A percentile compares a stretch with the other conserved stretches of the same genome.
Evolutionary conservation across 2,329 filamentous ascomycete genomes (phyloP).

Genomic region (Trichoderma sp.): DNA sequence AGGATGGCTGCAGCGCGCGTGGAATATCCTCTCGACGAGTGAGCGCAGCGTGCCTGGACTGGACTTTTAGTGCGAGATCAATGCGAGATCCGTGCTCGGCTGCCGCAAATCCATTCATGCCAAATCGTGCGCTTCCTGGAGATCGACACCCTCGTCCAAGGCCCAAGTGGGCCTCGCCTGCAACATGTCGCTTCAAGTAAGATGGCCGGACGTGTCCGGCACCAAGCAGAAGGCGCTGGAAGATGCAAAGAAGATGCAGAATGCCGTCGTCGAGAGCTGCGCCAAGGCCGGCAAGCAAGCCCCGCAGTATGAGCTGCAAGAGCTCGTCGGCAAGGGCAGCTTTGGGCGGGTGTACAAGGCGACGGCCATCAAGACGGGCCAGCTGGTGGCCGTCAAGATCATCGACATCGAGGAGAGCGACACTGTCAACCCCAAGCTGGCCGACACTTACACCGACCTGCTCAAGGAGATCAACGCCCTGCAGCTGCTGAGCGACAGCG

Average conservation of each 20-base stretch:
- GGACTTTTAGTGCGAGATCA: not conserved
- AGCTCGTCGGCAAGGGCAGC: constrained; percentile 75
- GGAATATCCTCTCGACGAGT: constrained; percentile 2
- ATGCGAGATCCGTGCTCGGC: not conserved
- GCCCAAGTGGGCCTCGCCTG: constrained; percentile 22
- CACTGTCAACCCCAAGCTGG: constrained; percentile 64
- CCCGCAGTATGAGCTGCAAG: constrained; percentile 69
- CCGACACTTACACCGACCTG: constrained; percentile 70
- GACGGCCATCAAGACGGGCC: constrained; percentile 48
- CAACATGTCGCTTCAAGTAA: constrained; percentile 49
- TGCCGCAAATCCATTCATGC: not conserved
- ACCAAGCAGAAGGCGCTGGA: constrained; percentile 65
- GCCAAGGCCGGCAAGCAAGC: constrained; percentile 61
- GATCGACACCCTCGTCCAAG: constrained; percentile 7
- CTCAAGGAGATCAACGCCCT: constrained; percentile 71
- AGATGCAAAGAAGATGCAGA: constrained; percentile 73
- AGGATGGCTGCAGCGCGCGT: not conserved
- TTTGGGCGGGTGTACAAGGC: constrained; percentile 77
- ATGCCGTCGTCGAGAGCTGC: constrained; percentile 64
- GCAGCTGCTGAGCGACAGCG: constrained; percentile 72
- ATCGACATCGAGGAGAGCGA: constrained; percentile 83
- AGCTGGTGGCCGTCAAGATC: constrained; percentile 77
- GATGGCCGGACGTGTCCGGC: constrained; percentile 48
- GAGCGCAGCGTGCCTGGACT: not conserved
- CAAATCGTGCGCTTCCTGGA: not conserved